A percentile compares a stretch with the other conserved stretches of the same genome.
These are phyloP conservation scores for Penicillium riverlandense DNA, from an alignment of 495 filamentous ascomycete genomes.

Conservation along the genomic window DNA sequence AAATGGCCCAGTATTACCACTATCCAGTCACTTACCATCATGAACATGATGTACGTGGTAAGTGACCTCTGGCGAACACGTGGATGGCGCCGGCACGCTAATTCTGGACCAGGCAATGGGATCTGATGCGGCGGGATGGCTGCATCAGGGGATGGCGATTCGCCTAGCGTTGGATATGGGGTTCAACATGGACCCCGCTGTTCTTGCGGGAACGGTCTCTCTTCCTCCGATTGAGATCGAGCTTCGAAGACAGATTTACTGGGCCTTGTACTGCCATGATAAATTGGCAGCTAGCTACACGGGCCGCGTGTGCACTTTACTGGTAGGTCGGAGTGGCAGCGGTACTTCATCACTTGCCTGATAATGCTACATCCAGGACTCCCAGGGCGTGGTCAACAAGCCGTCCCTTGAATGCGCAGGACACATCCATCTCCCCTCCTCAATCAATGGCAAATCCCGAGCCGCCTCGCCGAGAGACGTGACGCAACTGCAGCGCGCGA, in stretches of 20 bases:
- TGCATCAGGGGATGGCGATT: slow-evolving; percentile 22
- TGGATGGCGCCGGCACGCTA: no score
- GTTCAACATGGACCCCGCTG: slow-evolving; percentile 20
- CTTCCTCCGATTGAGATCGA: slow-evolving; percentile 18
- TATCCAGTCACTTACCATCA: slow-evolving; percentile 70
- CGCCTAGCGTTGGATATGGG: slow-evolving; percentile 24
- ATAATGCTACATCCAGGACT: slow-evolving; percentile 9
- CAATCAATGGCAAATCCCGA: slow-evolving; percentile 11
- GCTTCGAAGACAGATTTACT: slow-evolving; percentile 23
- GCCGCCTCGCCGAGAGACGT: slow-evolving; percentile 11
- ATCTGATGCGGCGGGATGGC: slow-evolving; percentile 21
- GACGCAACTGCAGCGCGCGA: slow-evolving; percentile 13
- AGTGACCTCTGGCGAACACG: background rate
- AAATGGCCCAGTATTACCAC: slow-evolving; percentile 59
- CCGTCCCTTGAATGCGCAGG: slow-evolving; percentile 13
- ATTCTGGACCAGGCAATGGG: slow-evolving; percentile 13
- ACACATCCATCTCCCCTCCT: slow-evolving; percentile 4
- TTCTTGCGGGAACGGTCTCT: slow-evolving; percentile 12
- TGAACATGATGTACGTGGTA: slow-evolving; percentile 39
- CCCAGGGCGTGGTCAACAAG: slow-evolving; percentile 21
- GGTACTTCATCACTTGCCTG: background rate
- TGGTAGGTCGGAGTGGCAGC: slow-evolving; percentile 7
- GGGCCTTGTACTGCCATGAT: slow-evolving; percentile 24
- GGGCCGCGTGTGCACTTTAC: slow-evolving; percentile 22
- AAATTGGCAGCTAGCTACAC: slow-evolving; percentile 24